phyloP scores from a whole-genome alignment of 2,329 filamentous ascomycete genomes.

The Colletotrichum destructivum region DNA sequence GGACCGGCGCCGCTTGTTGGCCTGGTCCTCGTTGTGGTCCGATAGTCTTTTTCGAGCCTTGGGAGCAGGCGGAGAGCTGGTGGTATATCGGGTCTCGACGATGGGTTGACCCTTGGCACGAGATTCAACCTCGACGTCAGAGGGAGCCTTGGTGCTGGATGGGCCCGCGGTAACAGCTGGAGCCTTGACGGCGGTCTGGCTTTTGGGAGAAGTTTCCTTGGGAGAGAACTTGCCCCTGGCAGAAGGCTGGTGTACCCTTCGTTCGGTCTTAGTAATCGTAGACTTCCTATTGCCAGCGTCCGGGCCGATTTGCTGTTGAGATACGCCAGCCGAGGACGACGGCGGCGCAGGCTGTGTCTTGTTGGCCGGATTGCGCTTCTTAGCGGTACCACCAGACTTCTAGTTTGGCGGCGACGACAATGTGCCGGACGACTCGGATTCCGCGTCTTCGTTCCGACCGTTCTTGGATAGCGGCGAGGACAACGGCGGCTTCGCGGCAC shows the following conservation, averaged over 20 bases:
- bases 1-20: slow-evolving; percentile 19
- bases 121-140: background rate
- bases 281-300: background rate
- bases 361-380: background rate
- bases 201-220: background rate
- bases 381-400: slow-evolving; percentile 18
- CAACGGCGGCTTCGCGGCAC: slow-evolving; percentile 61
- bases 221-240: slow-evolving; percentile 8
- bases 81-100: background rate
- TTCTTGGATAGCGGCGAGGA: slow-evolving; percentile 66
- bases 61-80: background rate
- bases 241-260: slow-evolving; percentile 4
- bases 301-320: background rate
- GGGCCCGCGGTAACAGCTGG: background rate
- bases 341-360: background rate
- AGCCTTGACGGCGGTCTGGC: background rate
- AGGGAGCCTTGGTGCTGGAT: background rate
- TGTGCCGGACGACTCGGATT: slow-evolving; percentile 71
- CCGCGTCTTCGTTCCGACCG: slow-evolving; percentile 62
- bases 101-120: background rate
- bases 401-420: slow-evolving; percentile 66
- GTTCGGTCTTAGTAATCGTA: background rate
- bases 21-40: background rate
- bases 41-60: slow-evolving; percentile 4
- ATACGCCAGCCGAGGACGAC: background rate